These are phyloP conservation scores for Mucor irregularis DNA, from an alignment of 371 early-diverging fungal species.

Conservation along the genomic window DNA sequence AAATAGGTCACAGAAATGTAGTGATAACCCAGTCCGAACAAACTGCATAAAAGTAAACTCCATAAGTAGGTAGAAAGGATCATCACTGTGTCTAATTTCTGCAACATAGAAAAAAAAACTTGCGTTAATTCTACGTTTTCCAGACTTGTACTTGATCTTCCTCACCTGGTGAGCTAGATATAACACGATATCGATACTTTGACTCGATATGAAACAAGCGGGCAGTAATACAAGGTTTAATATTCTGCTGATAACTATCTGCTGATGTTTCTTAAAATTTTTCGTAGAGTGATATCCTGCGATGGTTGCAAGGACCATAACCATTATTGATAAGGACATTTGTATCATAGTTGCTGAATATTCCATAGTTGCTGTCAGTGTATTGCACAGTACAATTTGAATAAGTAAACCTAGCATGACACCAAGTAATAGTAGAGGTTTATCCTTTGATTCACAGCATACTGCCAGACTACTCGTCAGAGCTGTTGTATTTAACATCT, in stretches of 20 bases:
- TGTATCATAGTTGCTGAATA: too few species aligned
- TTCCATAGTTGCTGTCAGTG: too few species aligned
- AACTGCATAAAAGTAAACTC: background rate
- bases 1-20: background rate
- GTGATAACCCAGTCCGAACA: background rate
- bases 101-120: too few species aligned
- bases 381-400: background rate
- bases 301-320: too few species aligned
- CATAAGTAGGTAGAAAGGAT: too few species aligned
- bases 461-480: background rate
- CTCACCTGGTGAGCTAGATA: background rate
- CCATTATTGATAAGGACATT: too few species aligned
- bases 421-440: background rate
- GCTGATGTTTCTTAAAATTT: too few species aligned
- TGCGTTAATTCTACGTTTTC: too few species aligned
- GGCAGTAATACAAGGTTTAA: background rate
- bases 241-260: background rate
- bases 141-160: too few species aligned
- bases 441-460: background rate
- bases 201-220: constrained; percentile 8
- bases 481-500: background rate
- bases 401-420: background rate
- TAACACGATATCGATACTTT: constrained; percentile 6
- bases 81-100: too few species aligned
- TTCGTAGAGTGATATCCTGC: too few species aligned